Evolutionary conservation across 192 early-diverging fungal species (phyloP).

Genomic region (Entomortierella chlamydospora): DNA sequence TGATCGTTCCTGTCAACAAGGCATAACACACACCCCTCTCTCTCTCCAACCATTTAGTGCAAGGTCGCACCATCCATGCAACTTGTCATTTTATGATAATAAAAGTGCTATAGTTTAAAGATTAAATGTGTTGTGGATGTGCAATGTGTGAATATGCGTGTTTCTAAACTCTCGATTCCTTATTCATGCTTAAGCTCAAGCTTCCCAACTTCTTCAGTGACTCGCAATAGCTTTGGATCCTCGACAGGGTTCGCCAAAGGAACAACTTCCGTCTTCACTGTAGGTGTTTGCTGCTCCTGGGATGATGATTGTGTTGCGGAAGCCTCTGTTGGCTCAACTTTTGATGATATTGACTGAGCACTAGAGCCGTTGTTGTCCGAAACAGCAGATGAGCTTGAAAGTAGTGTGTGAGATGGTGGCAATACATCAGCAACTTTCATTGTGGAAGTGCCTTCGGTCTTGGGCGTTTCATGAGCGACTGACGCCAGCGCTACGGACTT

Average conservation of each 20-base stretch:
- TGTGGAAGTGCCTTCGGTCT: not conserved
- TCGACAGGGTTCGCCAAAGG: not conserved
- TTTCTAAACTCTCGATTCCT: too few species aligned
- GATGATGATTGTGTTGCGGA: not conserved
- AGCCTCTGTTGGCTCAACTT: not conserved
- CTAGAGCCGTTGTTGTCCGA: conserved; percentile 8
- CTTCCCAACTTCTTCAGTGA: not conserved
- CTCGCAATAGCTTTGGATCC: not conserved
- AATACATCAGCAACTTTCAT: not conserved
- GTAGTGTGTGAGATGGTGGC: not conserved
- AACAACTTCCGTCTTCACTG: not conserved
- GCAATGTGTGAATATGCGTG: too few species aligned
- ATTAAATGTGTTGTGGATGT: too few species aligned
- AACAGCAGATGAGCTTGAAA: too few species aligned
- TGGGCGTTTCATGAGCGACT: conserved; percentile 9
- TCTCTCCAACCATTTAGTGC: too few species aligned
- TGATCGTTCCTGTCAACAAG: conserved; percentile 12
- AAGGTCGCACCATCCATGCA: too few species aligned
- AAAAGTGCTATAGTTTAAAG: too few species aligned
- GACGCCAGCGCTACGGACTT: conserved; percentile 7
- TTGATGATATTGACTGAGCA: conserved; percentile 2
- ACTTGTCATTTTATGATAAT: too few species aligned
- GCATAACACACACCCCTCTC: too few species aligned
- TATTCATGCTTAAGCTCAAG: not conserved
- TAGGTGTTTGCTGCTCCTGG: not conserved